These are phyloP conservation scores for Coffea humblotiana DNA, from an alignment of 305 asterid species.

Conservation along the genomic window DNA sequence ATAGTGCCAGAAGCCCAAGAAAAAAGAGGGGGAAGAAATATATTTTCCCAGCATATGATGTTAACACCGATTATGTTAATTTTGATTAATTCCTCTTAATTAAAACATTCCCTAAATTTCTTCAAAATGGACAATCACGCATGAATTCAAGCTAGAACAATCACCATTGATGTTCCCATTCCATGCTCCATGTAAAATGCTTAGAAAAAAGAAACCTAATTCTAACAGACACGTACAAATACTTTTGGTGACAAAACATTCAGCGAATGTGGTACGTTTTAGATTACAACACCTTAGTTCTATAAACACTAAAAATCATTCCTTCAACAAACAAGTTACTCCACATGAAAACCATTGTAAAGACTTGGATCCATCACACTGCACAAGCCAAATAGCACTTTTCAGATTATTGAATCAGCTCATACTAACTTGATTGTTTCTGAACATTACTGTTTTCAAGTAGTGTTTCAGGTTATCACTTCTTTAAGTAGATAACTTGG, in stretches of 20 bases:
- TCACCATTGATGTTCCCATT: neutral
- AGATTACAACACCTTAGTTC: neutral
- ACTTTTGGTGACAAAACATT: neutral
- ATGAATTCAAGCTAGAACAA: neutral
- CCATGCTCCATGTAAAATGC: neutral
- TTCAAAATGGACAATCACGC: neutral
- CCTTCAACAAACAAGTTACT: neutral
- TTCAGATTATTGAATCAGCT: neutral
- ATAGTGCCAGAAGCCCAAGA: neutral
- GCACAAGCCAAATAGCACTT: neutral
- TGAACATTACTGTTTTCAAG: neutral
- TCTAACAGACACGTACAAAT: neutral
- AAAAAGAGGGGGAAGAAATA: neutral
- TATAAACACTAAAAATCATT: neutral
- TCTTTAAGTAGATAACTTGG: neutral
- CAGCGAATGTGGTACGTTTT: neutral
- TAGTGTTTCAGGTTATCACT: neutral
- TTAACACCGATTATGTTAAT: neutral
- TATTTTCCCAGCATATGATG: neutral
- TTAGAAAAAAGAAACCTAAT: neutral
- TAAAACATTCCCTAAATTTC: neutral
- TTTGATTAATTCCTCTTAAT: neutral
- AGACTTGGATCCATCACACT: neutral
- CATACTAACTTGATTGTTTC: neutral
- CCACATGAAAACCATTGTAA: neutral